Evolutionary conservation across 805 yeast species (phyloP), one percentile per base, ranked within the genome.

Genomic region (Ogataea philodendri): DNA sequence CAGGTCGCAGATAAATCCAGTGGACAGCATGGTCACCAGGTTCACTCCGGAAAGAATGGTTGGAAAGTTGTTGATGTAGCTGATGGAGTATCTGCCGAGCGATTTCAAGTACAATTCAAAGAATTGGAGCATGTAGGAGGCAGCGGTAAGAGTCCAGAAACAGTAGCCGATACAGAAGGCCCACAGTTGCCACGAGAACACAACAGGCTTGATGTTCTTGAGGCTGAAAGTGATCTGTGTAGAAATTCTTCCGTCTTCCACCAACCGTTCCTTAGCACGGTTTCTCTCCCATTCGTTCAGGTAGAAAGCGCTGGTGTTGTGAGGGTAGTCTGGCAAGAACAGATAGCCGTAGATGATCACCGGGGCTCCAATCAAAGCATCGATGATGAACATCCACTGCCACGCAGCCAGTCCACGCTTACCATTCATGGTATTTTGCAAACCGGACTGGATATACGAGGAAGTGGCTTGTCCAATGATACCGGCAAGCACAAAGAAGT

Each of bases 381-480:
- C 85, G 42, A 82, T 67, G 30, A 82, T 74, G 50, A 78, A 81
- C 53, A 78, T 74, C 87, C 87, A 82, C 63, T 79, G 67, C 87
- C 87, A 82, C 9, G 84, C 78, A 7, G 68, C 67, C 9, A 74
- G 59, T 0, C 85, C 85, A 29, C 55, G 51, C 8, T 53, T 61
- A 19, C 81, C 84, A 35, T 67, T 59, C 45, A 81, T 52, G 24
- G 58, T 46, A 15, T 65, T 48, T 38, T 62, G 70, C 18, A 78
- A 67, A 8, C 79, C 73, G 11, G 81, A 74, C 47, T 79, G 81
- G 25, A 81, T 61, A 41, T 77, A 71, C 27, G 84, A 83, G 1
- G 82, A 69, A 10, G 84, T 76, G 39, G 79, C 62, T 13, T 72
- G 62, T 20, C 85, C 88, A 23, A 81, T 60, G 45, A 69, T 71